Evolutionary conservation across 2,329 filamentous ascomycete genomes (phyloP), one percentile per base, ranked within the genome.

Genomic region (Trichoderma koningiopsis): DNA sequence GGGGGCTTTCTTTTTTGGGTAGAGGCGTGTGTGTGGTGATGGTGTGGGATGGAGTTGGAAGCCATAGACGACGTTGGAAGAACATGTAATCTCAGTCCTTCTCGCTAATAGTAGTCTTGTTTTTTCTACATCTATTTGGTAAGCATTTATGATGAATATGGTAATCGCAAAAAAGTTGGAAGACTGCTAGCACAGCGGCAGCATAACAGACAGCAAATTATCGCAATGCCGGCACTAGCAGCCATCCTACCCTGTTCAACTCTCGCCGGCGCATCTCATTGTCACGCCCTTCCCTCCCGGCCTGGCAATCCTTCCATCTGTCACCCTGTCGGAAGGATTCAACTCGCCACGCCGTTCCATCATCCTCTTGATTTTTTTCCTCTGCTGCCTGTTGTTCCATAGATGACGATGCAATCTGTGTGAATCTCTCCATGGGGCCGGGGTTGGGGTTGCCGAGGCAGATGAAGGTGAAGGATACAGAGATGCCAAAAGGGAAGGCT

Each of bases 281-380:
- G 14, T 16, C 40, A 43, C 31, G 47, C 47, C 14, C 14, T 27
- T 27, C 37, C 27, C 55, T 14, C 14, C 19, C 13, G 16, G 14
- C 19, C 11, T 31, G 59, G n/a, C 7, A 19, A 43, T 43, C 40
- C 22, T 67, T 29, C 27, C 22, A 22, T 33, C 31, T 37, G 37
- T 13, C 13, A 11, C 27, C 43, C 47, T 33, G 33, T 58, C 55
- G 66, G 57, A 68, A 68, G 66, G 66, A 68, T 68, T 68, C 65
- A 60, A n/a, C 19, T 58, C 43, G 59, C 43, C 59, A 24, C 22
- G 22, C 43, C 43, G 19, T 16, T 35, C 37, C 16, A 24, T 52
- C 16, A 24, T 52, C 40, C 40, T 19, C 7, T n/a, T 43, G 6
- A 16, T 43, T 43, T n/a, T 43, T n/a, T 10, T 19, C 7, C 19